Conservation (phyloP, 2,329 filamentous ascomycete species). For the Trichoderma simmonsii region DNA sequence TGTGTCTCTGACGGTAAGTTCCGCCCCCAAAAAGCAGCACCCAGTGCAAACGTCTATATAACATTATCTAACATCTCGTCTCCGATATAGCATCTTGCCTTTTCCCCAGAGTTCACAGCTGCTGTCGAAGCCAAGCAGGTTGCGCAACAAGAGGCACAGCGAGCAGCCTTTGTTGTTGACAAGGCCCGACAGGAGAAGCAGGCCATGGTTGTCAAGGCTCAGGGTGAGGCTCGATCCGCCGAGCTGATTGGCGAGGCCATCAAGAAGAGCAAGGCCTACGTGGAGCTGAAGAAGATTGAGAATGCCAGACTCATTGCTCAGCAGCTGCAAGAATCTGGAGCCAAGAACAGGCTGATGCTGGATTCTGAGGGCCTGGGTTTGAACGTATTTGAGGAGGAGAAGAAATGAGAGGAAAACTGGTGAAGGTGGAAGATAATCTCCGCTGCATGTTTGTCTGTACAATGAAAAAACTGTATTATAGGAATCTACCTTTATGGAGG, state of each 20-base stretch:
- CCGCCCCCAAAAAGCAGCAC: background rate
- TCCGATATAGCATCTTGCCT: slow-evolving; percentile 59
- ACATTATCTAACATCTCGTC: background rate
- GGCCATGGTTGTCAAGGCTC: slow-evolving; percentile 94
- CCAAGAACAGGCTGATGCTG: slow-evolving; percentile 90
- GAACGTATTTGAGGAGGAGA: slow-evolving; percentile 68
- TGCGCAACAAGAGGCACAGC: slow-evolving; percentile 88
- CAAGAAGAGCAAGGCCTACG: slow-evolving; percentile 98
- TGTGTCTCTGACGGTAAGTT: slow-evolving; percentile 85
- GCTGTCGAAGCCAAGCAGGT: slow-evolving; percentile 73
- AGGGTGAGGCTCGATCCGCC: slow-evolving; percentile 97
- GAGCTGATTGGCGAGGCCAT: slow-evolving; percentile 98
- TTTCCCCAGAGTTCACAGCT: slow-evolving; percentile 71
- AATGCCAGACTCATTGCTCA: slow-evolving; percentile 88
- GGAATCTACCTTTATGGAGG: slow-evolving; percentile 16
- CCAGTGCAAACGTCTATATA: background rate
- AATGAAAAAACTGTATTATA: slow-evolving; percentile 32
- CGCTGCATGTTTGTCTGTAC: slow-evolving; percentile 42
- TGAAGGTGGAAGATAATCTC: slow-evolving; percentile 38
- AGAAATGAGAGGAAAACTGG: slow-evolving; percentile 37
- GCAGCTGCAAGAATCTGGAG: slow-evolving; percentile 79
- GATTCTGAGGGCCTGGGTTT: slow-evolving; percentile 87
- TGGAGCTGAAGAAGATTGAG: slow-evolving; percentile 97
- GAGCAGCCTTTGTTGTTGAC: slow-evolving; percentile 96
- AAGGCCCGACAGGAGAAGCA: slow-evolving; percentile 99